Evolutionary conservation across 192 early-diverging fungal genomes (phyloP), one percentile per base, ranked within the genome.

Genomic region (Coemansia guatemalensis): DNA sequence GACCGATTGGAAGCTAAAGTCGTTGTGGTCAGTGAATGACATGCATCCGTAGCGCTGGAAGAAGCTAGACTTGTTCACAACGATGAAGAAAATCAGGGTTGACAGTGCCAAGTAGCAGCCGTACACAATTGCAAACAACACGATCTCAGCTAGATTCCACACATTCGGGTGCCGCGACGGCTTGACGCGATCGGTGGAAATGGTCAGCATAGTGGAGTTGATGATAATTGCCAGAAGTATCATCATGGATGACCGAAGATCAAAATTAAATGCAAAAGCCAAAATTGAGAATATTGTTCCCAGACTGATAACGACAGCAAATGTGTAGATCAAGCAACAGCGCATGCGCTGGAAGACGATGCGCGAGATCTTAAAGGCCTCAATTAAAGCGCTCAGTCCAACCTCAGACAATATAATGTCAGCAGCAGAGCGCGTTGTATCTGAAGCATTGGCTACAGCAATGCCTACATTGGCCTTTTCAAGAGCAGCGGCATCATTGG

Each of bases 331-430:
- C 61, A 90, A 85, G 80, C 93, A 93, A 70, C 87, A 89, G 68
- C 88, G 85, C 94, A 96, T 96, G 69, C 94, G 92, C 82, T 96
- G 94, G 88, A 96, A 96, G 78, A 95, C 95, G 58, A 90, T 87
- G 64, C 94, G 90, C 65, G 92, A 93, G 74, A 85, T 84, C 76
- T 90, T 90, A 75, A 96, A 88, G 56, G 91, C 94, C 75, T 95
- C 92, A 56, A 95, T 93, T 67, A 93, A 92, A 47, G 93, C 90
- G 14, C 88, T 88, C 60, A 91, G 84, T 73, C 90, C 88, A 58
- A 87, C 86, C 70, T 89, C 87, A 26, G 86, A 87, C 53, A 92
- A 78, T 60, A 92, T 88, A 73, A 91, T 90, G 62, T 89, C 87
- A 32, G 90, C 87, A 56, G 90, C 88, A 67, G 85, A 88, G 49